Base-by-base conservation (phyloP, 1,139 yeast genomes). In the Barnettozyma hawaiiensis region DNA sequence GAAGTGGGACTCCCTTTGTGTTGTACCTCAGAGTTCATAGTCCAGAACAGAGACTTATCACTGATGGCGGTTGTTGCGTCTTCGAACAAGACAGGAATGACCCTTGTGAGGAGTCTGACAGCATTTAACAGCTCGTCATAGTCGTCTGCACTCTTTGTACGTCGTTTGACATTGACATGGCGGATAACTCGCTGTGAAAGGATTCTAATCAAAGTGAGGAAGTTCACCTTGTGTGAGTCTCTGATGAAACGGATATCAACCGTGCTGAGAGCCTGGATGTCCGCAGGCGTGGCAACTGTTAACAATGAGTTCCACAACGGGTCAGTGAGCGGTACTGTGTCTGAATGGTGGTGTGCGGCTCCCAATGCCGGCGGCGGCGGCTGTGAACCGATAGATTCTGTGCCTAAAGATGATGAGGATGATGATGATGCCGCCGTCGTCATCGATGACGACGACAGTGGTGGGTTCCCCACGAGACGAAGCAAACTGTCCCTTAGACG, bases 11-110 rank as follows among this genome's bases (percentile, higher is more conserved):
- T 33, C 9, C 9, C 7, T 2, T 26, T 15, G 7, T 37, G 14
- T 19, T 22, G 35, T 2, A 35, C 27, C 36, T 42, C 53, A 21
- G 41, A 50, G 46, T 47, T 31, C n/a, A 31, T 15, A 4, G 37
- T 35, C 45, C 45, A 42, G 37, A 42, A 42, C 5, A 42, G 35
- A 1, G 42, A 8, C 14, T 14, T 35, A 6, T 37, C 24, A 22
- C 32, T 29, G 4, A 18, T 20, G 20, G 10, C 15, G 20, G 10
- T 28, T 2, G 14, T 29, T 6, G 24, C 31, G 20, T 65, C 55
- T 55, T 81, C 96, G 54, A 75, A 85, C 11, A 84, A 56, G 45
- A 78, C 74, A 0, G 97, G 97, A 15, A 85, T 50, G 3, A 85
- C 44, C 44, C 79, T 73, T 1, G 89, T 78, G 37, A 90, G 61